Base-by-base conservation (phyloP, 1,284 basidiomycete species). In the Leccinum angustisporum region DNA sequence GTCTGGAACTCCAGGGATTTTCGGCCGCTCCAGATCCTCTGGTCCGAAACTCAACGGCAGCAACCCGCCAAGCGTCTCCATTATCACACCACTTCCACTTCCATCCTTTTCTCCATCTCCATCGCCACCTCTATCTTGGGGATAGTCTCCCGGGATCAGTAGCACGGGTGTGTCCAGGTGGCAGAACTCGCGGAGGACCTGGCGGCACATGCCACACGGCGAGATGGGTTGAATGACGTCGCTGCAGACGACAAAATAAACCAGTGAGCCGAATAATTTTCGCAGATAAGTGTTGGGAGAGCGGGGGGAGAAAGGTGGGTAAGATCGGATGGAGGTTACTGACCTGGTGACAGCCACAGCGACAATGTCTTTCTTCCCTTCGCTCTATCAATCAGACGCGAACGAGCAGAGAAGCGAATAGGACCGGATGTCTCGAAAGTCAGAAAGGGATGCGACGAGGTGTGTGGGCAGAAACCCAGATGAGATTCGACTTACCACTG, bases 131-230 rank as follows among this genome's bases (percentile, higher is more conserved):
- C n/a, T 2, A 16, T 43, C 72, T 55, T 79, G 73, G 1, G 81
- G 81, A 72, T 94, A 95, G 62, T 87, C 83, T 1, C 82, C 83
- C 0, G 90, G 87, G 10, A 95, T 83, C 61, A 97, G 86, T 25
- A 92, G 78, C 54, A 97, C 81, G 0, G 93, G 93, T 76, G 89
- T 91, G 30, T 86, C 76, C 46, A 86, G 83, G 7, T 83, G 74
- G 27, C 92, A 94, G 74, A 97, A 97, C 75, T 98, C 95, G 59
- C 93, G 87, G 58, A 97, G 85, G 59, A 96, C 84, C 74, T 98
- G 95, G 7, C 95, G 87, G 70, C 95, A 98, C 65, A 97, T 87
- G 14, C 95, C 95, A 72, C 95, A 98, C 0, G 94, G 94, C 0
- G 92, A 90, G 54, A 89, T 80, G 0, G 88, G 73, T 0, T 82